phyloP scores from a whole-genome alignment of 2,329 filamentous ascomycete species.

The Parastagonospora nodorum region DNA sequence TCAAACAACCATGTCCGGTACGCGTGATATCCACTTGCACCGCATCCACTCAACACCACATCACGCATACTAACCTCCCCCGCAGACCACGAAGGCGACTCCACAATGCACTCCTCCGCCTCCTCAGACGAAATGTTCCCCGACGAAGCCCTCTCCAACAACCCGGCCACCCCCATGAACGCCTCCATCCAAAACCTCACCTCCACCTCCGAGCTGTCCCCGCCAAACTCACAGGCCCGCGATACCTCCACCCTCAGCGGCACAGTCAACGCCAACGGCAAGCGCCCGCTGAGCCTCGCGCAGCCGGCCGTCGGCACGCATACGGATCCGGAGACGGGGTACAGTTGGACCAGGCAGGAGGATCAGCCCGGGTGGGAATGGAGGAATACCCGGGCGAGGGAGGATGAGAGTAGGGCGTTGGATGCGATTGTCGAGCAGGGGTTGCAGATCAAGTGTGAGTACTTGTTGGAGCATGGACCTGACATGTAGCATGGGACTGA shows the following conservation, averaged over 20 bases:
- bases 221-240: conserved; percentile 58
- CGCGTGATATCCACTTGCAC: background rate
- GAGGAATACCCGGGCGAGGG: conserved; percentile 43
- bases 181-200: conserved; percentile 29
- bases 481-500: conserved; percentile 12
- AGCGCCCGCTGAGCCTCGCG: conserved; percentile 33
- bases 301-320: conserved; percentile 19
- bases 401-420: conserved; percentile 42
- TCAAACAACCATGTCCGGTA: conserved; percentile 16
- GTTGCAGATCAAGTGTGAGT: conserved; percentile 41
- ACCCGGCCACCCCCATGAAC: conserved; percentile 50
- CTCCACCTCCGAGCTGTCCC: conserved; percentile 56
- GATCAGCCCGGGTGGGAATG: conserved; percentile 47
- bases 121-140: conserved; percentile 51
- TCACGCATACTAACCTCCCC: conserved; percentile 20
- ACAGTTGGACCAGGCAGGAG: conserved; percentile 43
- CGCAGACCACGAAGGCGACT: conserved; percentile 60
- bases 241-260: conserved; percentile 26
- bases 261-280: conserved; percentile 45
- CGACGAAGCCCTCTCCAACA: conserved; percentile 44
- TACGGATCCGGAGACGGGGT: conserved; percentile 38
- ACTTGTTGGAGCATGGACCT: background rate
- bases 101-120: conserved; percentile 58
- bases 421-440: conserved; percentile 43
- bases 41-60: conserved; percentile 9